Evolutionary conservation across 1,284 basidiomycete species (phyloP), one percentile per base, ranked within the genome.

Genomic region (Cryptococcus hybrid): DNA sequence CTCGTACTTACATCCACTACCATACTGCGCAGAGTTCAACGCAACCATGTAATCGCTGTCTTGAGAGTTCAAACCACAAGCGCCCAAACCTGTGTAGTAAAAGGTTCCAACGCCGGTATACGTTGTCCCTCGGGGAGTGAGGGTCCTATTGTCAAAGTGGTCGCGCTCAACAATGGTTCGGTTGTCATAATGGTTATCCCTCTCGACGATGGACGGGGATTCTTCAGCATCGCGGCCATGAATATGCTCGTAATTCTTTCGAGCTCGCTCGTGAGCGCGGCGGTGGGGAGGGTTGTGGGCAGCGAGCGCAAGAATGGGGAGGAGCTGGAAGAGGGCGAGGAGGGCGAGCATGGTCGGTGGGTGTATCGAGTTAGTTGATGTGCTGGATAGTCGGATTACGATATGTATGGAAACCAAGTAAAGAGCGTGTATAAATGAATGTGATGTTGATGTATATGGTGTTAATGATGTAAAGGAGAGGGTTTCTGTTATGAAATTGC

Each of bases 1-100:
- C 30, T 30, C 30, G 30, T 9, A 63, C 66, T 61, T 55, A 67
- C 64, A 68, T 52, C 69, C 69, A 55, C 65, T 54, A 42, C 71
- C 71, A 53, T 71, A 71, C 49, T 71, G 69, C 3, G 61, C 63
- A 43, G 64, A 58, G 59, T 65, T 69, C 38, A 69, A 42, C 3
- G 68, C 68, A 7, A 69, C 68, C 61, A 67, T 62, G 45, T 52
- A 65, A 51, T 69, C 64, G 18, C 50, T 60, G 47, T 66, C 61
- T 11, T 48, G n/a, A 2, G 62, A 64, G 36, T 55, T 56, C 53
- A 56, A 44, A 54, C 67, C 67, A 62, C 67, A 69, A 46, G 67
- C 67, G 39, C 67, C 67, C n/a, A 69, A 57, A 34, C 67, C 67
- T 11, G 57, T 59, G 40, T 64, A 63, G 55, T 62, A 69, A 54